Evolutionary conservation across 2,329 filamentous ascomycete genomes (phyloP), one percentile per base, ranked within the genome.

Genomic region (Calonectria hongkongensis): DNA sequence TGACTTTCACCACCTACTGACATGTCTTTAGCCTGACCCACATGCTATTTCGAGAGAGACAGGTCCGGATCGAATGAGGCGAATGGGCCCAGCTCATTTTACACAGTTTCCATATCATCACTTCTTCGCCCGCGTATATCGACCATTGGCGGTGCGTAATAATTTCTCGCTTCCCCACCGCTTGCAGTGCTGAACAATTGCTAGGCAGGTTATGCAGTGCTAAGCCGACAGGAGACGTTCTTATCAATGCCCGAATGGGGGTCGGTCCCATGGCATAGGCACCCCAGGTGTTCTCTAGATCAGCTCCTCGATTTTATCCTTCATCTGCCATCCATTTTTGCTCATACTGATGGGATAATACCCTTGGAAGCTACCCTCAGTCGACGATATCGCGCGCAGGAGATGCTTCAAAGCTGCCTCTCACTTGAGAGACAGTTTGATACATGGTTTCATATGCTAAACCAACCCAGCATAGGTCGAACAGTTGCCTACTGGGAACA

Each of bases 91-190:
- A 0, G 81, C 82, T 3, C 80, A 82, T 50, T 91, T 90, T 73
- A 83, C 83, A 45, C 81, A 81, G 0, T 91, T 91, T 66, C 90
- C 90, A 2, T 84, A 87, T 13, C 90, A 91, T 71, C 89, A 91
- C 76, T 91, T 89, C 78, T 91, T 91, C 69, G 86, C 87, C 28
- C 85, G 89, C 13, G 85, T 91, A 6, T 91, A 88, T 74, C 86
- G 90, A 28, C 88, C 87, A 16, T 86, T 83, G 60, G 87, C 87
- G 56, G 89, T 90, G 83, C 83, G 89, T 84, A 45, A 25, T 33
- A 28, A 30, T n/a, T n/a, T 30, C 21, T 43, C 36, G 16, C 15
- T 50, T 8, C 18, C 30, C 39, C 13, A 1, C 47, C 43, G 15
- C 54, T 68, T 21, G 30, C 67, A 48, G 16, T 74, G 58, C 78